Evolutionary conservation across 257 asterid species (phyloP), one percentile per base, ranked within the genome.

Genomic region (Scutellaria barbata): DNA sequence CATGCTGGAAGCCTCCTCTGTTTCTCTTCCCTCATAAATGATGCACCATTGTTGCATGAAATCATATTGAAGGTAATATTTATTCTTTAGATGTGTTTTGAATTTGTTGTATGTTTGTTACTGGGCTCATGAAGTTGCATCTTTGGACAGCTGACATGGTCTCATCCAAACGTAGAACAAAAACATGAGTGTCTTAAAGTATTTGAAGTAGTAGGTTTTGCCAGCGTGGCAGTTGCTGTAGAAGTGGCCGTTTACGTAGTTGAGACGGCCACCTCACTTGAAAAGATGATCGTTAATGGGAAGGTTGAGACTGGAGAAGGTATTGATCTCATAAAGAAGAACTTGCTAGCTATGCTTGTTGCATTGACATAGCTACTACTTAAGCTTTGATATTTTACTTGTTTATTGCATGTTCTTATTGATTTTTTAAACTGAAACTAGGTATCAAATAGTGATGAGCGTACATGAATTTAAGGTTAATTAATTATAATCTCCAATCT

Each of bases 11-110:
- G 13, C 13, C 37, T 18, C 41, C 42, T 40, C 20, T 30, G n/a
- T 20, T 68, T 68, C 5, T 8, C 43, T 68, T 13, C 42, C 20
- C 39, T 68, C 8, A 16, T 68, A 22, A 8, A 54, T 12, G 64
- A 25, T 0, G 73, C 73, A 17, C 73, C 73, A 8, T 18, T 20
- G 42, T 53, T 68, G 3, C 1, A 25, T 8, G 43, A 68, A 54
- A 17, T 68, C 6, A 52, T 20, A 6, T 41, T 53, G 25, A 54
- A 5, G 22, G 73, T 68, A 13, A 13, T 10, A 42, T 8, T 42
- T 42, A 13, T 47, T 4, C 10, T 10, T 13, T 41, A 2, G 46
- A 41, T 10, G 8, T 41, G 11, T 41, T 41, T 10, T 41, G 11
- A 6, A 9, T 3, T 47, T 47, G 17, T 11, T 47, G 53, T 12